These are phyloP conservation scores for Fraxinus xanthoxyloides DNA, from an alignment of 305 asterid species.

Conservation along the genomic window DNA sequence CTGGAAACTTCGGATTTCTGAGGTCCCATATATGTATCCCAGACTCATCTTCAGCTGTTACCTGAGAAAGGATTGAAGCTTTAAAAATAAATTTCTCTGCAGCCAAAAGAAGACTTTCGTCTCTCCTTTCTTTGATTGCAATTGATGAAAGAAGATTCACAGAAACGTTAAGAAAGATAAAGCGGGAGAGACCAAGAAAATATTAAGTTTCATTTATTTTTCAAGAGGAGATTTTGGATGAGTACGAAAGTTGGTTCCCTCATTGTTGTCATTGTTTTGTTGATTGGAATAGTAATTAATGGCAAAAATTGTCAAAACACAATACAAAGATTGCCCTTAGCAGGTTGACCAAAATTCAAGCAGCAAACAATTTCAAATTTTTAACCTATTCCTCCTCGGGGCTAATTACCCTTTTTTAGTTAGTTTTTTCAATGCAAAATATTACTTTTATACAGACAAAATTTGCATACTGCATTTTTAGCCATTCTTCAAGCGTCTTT, in stretches of 20 bases:
- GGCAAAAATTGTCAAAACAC: neutral
- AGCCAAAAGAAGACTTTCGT: neutral
- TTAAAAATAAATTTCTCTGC: neutral
- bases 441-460: neutral
- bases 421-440: neutral
- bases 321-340: neutral
- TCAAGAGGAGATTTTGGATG: neutral
- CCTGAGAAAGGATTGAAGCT: constrained; percentile 40
- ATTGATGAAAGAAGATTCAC: neutral
- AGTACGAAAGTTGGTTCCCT: neutral
- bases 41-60: constrained; percentile 92
- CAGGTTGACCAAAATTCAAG: neutral
- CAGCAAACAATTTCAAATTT: neutral
- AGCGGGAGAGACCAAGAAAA: neutral
- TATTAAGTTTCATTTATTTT: neutral
- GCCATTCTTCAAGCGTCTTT: neutral
- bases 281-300: neutral
- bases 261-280: neutral
- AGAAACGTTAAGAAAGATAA: neutral
- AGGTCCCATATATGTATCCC: constrained; percentile 94
- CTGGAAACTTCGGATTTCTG: constrained; percentile 68
- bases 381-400: neutral
- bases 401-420: neutral
- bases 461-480: neutral
- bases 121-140: neutral